Evolutionary conservation across 2,329 filamentous ascomycete species (phyloP), one percentile per base, ranked within the genome.

Genomic region (Monilinia laxa): DNA sequence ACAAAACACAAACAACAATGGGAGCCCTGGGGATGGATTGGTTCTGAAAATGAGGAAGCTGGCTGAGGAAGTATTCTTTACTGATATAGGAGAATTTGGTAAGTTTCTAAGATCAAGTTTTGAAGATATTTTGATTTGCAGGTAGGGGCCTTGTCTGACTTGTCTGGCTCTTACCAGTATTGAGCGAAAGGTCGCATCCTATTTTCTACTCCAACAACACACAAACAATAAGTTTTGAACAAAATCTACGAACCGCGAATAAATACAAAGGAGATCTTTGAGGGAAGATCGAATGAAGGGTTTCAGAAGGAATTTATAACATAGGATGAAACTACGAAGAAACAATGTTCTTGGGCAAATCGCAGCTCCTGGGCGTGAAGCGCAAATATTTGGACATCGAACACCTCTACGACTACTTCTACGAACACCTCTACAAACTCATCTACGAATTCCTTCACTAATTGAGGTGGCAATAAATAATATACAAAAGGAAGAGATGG

Each of bases 21-120:
- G 20, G 2, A n/a, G 9, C n/a, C 38, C 4, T 23, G 7, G 3
- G 12, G 1, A 2, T 3, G 0, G 28, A 28, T 23, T 51, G n/a
- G 20, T 35, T 38, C 7, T 25, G 1, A 20, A 25, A 35, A n/a
- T 25, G 2, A 0, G 14, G 1, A 2, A 7, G 1, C 9, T 1
- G 9, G 1, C 3, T 38, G 1, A 18, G 6, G 38, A 2, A 20
- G 12, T 20, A 38, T 38, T 18, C 18, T 7, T 38, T 5, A 51
- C 23, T 51, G 14, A 49, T 60, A 47, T 60, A 18, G 25, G 20
- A 38, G 28, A 60, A 20, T 35, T 60, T 38, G 42, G 14, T 23
- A 35, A 31, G 12, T 60, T 51, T 38, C 45, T 51, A 23, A 38
- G 28, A 60, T 60, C 28, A 9, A 4, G 7, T 60, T 51, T 35